These are phyloP conservation scores for Mortierella hygrophila DNA, from an alignment of 192 early-diverging fungal species.

Conservation along the genomic window DNA sequence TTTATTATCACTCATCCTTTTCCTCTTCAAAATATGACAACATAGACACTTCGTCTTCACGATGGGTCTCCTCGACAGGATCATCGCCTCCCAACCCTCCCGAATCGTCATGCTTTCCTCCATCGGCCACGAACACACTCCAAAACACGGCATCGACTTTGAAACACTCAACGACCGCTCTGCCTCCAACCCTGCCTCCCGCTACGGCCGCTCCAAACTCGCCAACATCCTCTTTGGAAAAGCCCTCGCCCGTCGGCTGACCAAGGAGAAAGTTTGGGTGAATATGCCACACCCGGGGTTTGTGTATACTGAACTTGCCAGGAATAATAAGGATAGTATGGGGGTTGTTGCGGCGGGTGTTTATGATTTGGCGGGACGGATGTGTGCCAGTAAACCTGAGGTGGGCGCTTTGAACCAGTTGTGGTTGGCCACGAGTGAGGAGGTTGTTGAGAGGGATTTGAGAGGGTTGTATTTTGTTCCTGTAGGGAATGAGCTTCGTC, in stretches of 20 bases:
- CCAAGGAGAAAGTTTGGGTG: constrained; percentile 50
- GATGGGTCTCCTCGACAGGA: constrained; percentile 38
- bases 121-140: constrained; percentile 42
- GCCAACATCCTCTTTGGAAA: constrained; percentile 65
- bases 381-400: constrained; percentile 43
- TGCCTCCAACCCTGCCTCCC: constrained; percentile 28
- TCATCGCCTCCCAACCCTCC: constrained; percentile 50
- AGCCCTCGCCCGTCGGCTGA: constrained; percentile 58
- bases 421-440: constrained; percentile 67
- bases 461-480: constrained; percentile 55
- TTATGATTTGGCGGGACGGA: constrained; percentile 40
- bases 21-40: no score
- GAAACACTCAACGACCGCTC: constrained; percentile 58
- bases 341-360: constrained; percentile 12
- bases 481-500: constrained; percentile 35
- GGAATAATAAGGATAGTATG: constrained; percentile 34
- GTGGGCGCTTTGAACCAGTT: constrained; percentile 64
- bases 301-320: constrained; percentile 63
- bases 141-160: constrained; percentile 56
- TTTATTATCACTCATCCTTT: constrained; percentile 13
- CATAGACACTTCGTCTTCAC: constrained; percentile 55
- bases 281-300: constrained; percentile 68
- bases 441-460: constrained; percentile 61
- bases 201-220: constrained; percentile 68
- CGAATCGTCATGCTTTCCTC: constrained; percentile 60